Base-by-base conservation (phyloP, 2,329 filamentous ascomycete species). In the Ophiocordyceps camponoti-floridani region DNA sequence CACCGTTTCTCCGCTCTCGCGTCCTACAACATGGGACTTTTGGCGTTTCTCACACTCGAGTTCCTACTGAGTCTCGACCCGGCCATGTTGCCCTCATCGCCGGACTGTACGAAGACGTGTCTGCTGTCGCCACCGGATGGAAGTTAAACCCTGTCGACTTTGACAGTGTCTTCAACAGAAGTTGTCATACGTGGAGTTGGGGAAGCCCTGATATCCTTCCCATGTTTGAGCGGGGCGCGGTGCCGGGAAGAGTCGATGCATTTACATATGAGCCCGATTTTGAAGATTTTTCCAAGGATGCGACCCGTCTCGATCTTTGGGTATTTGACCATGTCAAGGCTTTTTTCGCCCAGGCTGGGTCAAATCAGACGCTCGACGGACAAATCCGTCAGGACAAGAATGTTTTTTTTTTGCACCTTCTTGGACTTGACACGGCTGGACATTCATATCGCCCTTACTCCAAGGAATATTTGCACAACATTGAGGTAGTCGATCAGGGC, bases 91-190 rank as follows among this genome's bases (percentile, higher is more conserved):
- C 91, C 33, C 73, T 98, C 45, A 98, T 98, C 55, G 91, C 91
- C 7, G 91, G 91, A 4, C 66, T 98, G 35, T 98, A 98, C 59
- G 91, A 98, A 63, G 91, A 98, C 68, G 91, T 98, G 1, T 96
- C 91, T 31, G 84, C 91, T 2, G 91, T 98, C 18, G 94, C 84
- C 28, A 98, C 93, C 1, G 91, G 91, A 14, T 98, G 91, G 91
- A 96, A 98, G 65, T 67, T 95, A 53, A 98, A 98, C 58, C 91
- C 91, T 0, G 91, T 98, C 56, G 84, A 96, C 58, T 98, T 98
- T 56, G 91, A 98, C 65, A 96, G 89, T 56, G 87, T 98, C 11
- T 98, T 98, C 73, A 98, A 98, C 60, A 78, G 85, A 49, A 96
- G 89, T 58, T 73, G 82, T 41, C 93, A 98, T 64, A 98, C 93